Evolutionary conservation across 306 rosid species (phyloP).

Genomic region (Sicyos baderoa): DNA sequence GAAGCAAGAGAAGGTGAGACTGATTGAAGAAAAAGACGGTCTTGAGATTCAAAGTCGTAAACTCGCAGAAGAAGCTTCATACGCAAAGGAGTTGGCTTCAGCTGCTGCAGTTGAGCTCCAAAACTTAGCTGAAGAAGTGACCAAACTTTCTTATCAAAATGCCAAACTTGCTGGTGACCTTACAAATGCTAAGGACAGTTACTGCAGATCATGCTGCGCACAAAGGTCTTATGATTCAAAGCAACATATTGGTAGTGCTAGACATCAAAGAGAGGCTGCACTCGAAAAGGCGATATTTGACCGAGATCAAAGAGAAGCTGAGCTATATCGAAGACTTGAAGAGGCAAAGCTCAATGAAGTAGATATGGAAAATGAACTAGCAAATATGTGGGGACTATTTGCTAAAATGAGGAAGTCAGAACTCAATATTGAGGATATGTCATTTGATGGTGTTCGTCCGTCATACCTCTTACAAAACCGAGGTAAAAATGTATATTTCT

Average conservation of each 20-base stretch:
- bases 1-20: conserved; percentile 62
- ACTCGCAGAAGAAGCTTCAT: conserved; percentile 75
- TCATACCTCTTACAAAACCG: conserved; percentile 30
- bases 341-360: conserved; percentile 51
- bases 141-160: conserved; percentile 68
- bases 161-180: conserved; percentile 55
- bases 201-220: conserved; percentile 31
- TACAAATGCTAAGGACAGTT: conserved; percentile 40
- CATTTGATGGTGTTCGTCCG: conserved; percentile 31
- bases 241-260: conserved; percentile 33
- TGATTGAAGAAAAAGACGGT: conserved; percentile 62
- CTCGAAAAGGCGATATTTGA: conserved; percentile 42
- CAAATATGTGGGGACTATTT: conserved; percentile 51
- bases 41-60: conserved; percentile 65
- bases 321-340: conserved; percentile 45
- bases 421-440: conserved; percentile 32
- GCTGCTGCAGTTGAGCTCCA: conserved; percentile 80
- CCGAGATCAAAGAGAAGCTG: conserved; percentile 52
- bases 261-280: conserved; percentile 58
- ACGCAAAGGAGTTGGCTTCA: conserved; percentile 82
- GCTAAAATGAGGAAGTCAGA: conserved; percentile 44
- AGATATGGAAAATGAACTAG: conserved; percentile 65
- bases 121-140: conserved; percentile 81
- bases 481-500: conserved; percentile 27
- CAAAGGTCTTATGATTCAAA: conserved; percentile 39